Base-by-base conservation (phyloP, 495 filamentous ascomycete species). In the Venustampulla echinocandica region DNA sequence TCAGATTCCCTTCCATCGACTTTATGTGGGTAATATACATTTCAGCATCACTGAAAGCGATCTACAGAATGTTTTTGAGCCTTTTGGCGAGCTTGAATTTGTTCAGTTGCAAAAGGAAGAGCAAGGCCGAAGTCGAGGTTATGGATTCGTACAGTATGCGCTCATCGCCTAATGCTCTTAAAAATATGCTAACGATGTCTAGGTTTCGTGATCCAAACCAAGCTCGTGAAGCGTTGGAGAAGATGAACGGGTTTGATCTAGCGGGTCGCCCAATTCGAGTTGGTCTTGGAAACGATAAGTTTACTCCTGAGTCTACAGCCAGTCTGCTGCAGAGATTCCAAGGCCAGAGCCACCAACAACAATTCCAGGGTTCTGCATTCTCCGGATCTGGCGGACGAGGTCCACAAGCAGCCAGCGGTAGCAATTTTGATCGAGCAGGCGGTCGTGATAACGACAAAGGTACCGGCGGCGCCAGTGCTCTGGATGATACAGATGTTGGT, bases 221-320 rank as follows among this genome's bases (percentile, higher is more conserved):
- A 62, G 93, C 93, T 56, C 82, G 88, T 49, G 87, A 94, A 61
- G 93, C 93, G 39, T 73, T 99, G 44, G 87, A 96, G 67, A 92
- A 95, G 69, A 96, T 99, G 92, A 99, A 99, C 69, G 89, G 90
- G 40, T 99, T 95, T 70, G 93, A 97, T 65, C 84, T 99, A 61
- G 93, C 90, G 61, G 90, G 90, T 69, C 89, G 93, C 59, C 87
- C 87, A 44, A 97, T 99, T 61, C 87, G 93, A 60, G 93, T 99
- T 68, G 93, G 93, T 65, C 88, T 99, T 74, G 93, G 93, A 68
- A 99, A 95, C 72, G 93, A 99, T 85, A 97, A 97, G 84, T 99
- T 97, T 68, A 97, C 92, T 71, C 85, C 89, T 53, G 92, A 96
- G 70, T 90, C 89, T 65, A 95, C 85, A 65, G 84, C 86, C 58